A percentile compares a stretch with the other conserved stretches of the same genome.
Conservation (phyloP, 805 yeast genomes). For the Saturnispora kantuleensis region DNA sequence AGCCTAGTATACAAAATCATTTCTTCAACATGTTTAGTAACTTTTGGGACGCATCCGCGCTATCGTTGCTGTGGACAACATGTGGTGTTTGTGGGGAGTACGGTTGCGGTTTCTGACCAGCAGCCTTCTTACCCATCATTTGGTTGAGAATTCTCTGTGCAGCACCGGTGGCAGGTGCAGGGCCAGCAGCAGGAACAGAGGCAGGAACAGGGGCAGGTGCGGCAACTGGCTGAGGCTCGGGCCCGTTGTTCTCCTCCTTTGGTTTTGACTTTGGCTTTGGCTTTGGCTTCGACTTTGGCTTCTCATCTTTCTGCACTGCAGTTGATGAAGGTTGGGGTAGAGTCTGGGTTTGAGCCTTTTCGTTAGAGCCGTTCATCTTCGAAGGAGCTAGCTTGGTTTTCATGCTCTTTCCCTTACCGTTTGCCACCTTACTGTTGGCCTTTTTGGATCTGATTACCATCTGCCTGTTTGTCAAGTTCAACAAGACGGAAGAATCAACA, state of each 20-base stretch:
- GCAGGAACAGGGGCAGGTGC: background rate
- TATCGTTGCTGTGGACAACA: background rate
- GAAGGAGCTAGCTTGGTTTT: no score
- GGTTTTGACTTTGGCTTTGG: slow-evolving; percentile 5
- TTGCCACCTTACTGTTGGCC: slow-evolving; percentile 31
- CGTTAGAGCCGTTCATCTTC: no score
- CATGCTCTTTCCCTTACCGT: slow-evolving; percentile 11
- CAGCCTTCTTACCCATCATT: slow-evolving; percentile 15
- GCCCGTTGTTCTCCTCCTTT: background rate
- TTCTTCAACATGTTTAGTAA: slow-evolving; percentile 1
- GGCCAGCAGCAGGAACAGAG: background rate
- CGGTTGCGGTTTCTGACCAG: background rate
- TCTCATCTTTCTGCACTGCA: slow-evolving; percentile 15
- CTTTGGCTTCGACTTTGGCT: slow-evolving; percentile 1
- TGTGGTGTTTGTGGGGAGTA: no score
- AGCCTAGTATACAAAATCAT: background rate
- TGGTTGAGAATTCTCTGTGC: slow-evolving; percentile 23
- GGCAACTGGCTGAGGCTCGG: background rate
- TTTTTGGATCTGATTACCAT: slow-evolving; percentile 59
- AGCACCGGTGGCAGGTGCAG: slow-evolving; percentile 9
- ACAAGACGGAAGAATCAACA: slow-evolving; percentile 69
- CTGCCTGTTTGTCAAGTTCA: slow-evolving; percentile 69
- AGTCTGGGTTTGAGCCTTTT: no score
- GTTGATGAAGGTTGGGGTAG: background rate
- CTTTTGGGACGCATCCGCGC: slow-evolving; percentile 1